phyloP scores from a whole-genome alignment of 441 rosid species.

The Erysimum cheiri region DNA sequence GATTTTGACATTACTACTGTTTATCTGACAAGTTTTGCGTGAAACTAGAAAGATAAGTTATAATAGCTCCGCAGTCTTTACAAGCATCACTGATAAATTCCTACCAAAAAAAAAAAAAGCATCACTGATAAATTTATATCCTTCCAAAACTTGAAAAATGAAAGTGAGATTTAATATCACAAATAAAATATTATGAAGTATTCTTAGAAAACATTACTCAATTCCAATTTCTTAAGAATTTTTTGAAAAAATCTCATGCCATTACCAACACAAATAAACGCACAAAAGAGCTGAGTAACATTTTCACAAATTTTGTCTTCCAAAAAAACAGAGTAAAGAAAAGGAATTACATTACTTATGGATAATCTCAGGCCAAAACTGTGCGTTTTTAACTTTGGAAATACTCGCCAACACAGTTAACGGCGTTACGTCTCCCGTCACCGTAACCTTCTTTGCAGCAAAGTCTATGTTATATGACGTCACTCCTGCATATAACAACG shows the following conservation, averaged over 20 bases:
- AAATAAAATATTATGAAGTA: too few relatives aligned
- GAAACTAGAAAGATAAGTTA: too few relatives aligned
- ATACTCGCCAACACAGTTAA: conserved; percentile 72
- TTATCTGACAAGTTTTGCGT: too few relatives aligned
- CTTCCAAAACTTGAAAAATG: too few relatives aligned
- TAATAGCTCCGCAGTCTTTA: too few relatives aligned
- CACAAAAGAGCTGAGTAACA: background rate
- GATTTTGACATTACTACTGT: too few relatives aligned
- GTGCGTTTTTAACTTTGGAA: conserved; percentile 92
- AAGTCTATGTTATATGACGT: conserved; percentile 81
- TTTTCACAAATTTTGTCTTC: conserved; percentile 36
- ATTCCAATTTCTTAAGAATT: too few relatives aligned
- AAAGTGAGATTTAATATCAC: too few relatives aligned
- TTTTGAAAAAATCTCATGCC: background rate
- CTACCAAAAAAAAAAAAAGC: too few relatives aligned
- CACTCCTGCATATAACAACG: conserved; percentile 62
- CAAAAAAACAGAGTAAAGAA: conserved; percentile 11
- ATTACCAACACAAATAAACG: conserved; percentile 20
- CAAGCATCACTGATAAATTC: too few relatives aligned
- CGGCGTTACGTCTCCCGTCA: conserved; percentile 82
- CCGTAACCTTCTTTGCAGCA: conserved; percentile 81
- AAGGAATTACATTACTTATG: conserved; percentile 24
- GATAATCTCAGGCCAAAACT: conserved; percentile 64
- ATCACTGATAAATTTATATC: too few relatives aligned
- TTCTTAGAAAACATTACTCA: too few relatives aligned